Conservation (phyloP, 2,329 filamentous ascomycete species). For the Calonectria honghensis region DNA sequence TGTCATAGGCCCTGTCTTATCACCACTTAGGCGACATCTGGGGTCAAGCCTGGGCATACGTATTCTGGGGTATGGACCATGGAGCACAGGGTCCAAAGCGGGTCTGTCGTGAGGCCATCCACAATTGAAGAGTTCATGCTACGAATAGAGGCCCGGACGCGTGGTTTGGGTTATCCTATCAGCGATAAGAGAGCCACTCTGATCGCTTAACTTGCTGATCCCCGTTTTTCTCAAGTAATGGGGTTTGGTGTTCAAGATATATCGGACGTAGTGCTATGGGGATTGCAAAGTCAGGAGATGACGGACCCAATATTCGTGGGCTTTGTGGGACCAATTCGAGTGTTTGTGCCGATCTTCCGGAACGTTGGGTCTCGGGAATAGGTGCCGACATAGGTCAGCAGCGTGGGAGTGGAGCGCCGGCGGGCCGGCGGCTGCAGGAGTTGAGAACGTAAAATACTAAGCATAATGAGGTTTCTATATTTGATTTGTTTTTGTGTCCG, state of each 20-base stretch:
- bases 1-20: constrained; percentile 42
- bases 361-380: constrained; percentile 3
- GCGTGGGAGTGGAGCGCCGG: constrained; percentile 15
- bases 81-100: constrained; percentile 2
- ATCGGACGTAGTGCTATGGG: neutral
- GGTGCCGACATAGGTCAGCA: neutral
- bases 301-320: constrained; percentile 26
- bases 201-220: constrained; percentile 10
- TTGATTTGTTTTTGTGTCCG: no score
- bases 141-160: neutral
- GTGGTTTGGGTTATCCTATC: neutral
- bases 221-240: constrained; percentile 31
- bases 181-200: constrained; percentile 5
- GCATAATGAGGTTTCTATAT: neutral
- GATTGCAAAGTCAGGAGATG: constrained; percentile 7
- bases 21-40: constrained; percentile 30
- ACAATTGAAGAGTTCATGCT: neutral
- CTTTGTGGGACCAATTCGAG: neutral
- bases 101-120: neutral
- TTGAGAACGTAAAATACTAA: constrained; percentile 1
- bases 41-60: constrained; percentile 32
- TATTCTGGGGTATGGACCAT: constrained; percentile 35
- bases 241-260: neutral
- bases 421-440: constrained; percentile 14
- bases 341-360: constrained; percentile 20